Evolutionary conservation across 768 basidiomycete species (phyloP).

Genomic region (Suillus variegatus): DNA sequence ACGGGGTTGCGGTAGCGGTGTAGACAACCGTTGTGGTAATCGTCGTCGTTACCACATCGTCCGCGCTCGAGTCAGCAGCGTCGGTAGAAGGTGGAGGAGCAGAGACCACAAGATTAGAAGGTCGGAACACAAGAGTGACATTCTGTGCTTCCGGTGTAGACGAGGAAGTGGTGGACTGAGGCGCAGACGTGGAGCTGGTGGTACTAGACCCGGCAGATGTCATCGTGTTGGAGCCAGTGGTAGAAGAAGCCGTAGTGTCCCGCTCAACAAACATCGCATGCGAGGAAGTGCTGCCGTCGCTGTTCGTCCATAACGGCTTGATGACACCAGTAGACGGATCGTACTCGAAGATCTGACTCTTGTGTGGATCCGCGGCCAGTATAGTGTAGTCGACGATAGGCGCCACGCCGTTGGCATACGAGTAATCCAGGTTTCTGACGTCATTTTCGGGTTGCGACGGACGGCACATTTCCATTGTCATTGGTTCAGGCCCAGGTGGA

Average conservation of each 20-base stretch:
- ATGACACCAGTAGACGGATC: constrained; percentile 48
- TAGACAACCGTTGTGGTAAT: constrained; percentile 26
- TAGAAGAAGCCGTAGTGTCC: constrained; percentile 11
- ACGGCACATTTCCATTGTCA: constrained; percentile 50
- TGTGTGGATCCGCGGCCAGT: constrained; percentile 25
- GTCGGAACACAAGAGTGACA: constrained; percentile 57
- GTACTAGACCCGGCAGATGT: constrained; percentile 17
- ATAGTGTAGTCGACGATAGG: constrained; percentile 4
- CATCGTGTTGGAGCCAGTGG: constrained; percentile 5
- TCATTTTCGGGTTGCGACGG: background rate
- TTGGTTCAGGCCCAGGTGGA: constrained; percentile 46
- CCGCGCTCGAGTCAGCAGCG: background rate
- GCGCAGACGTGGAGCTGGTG: constrained; percentile 15
- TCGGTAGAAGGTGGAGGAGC: constrained; percentile 7
- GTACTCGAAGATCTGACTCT: constrained; percentile 64
- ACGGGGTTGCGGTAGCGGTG: constrained; percentile 10
- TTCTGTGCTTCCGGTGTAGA: constrained; percentile 27
- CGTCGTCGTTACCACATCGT: constrained; percentile 19
- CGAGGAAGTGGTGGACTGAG: constrained; percentile 8
- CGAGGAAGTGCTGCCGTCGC: constrained; percentile 10
- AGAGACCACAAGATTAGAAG: constrained; percentile 35
- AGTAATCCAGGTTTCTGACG: constrained; percentile 2
- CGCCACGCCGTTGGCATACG: background rate
- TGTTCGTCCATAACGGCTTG: constrained; percentile 50
- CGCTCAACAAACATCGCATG: constrained; percentile 10